These are phyloP conservation scores for Malassezia sp. DNA, from an alignment of 1,284 basidiomycete genomes.

Conservation along the genomic window DNA sequence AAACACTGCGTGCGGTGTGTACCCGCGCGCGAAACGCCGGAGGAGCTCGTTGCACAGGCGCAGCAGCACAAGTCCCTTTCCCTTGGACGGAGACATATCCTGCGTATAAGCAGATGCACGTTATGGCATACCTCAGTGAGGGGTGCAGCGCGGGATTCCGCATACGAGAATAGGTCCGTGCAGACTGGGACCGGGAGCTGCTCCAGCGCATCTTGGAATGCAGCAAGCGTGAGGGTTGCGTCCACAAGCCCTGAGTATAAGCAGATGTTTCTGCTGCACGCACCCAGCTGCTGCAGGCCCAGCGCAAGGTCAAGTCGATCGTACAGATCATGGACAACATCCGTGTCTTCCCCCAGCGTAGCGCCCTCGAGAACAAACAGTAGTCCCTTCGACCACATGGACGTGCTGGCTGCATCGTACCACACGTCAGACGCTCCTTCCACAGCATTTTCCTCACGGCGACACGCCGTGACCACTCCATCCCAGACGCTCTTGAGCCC, in stretches of 20 bases:
- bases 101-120: neutral
- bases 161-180: constrained; percentile 29
- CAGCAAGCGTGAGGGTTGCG: constrained; percentile 20
- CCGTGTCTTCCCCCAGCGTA: no score
- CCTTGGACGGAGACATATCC: constrained; percentile 64
- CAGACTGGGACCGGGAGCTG: constrained; percentile 23
- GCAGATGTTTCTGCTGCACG: neutral
- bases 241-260: constrained; percentile 18
- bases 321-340: constrained; percentile 7
- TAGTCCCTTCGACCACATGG: no score
- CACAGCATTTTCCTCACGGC: no score
- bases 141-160: constrained; percentile 24
- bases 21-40: constrained; percentile 69
- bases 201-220: constrained; percentile 34
- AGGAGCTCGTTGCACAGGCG: constrained; percentile 75
- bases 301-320: constrained; percentile 29
- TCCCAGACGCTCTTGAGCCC: no score
- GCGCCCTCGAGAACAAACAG: no score
- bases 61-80: constrained; percentile 70
- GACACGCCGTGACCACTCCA: no score
- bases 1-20: constrained; percentile 63
- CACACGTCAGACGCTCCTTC: constrained; percentile 3
- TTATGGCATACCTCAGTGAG: constrained; percentile 21
- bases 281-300: constrained; percentile 18
- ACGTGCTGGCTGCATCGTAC: constrained; percentile 1